Evolutionary conservation across 768 basidiomycete species (phyloP).

Genomic region (Omphalotus guepiniiformis): DNA sequence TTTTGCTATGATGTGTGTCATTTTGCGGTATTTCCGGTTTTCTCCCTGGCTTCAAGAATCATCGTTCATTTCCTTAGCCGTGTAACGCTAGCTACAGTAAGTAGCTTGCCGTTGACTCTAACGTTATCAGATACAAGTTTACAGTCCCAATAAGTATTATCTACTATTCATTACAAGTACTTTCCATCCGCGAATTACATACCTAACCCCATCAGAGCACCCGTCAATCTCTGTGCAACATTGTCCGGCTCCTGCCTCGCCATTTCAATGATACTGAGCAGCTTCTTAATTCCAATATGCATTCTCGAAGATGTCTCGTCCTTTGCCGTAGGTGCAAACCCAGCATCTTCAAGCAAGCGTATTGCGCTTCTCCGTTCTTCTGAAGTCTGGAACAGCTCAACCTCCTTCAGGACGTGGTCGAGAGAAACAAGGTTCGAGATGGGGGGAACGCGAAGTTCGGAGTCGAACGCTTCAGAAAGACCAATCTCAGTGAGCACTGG

Average conservation of each 20-base stretch:
- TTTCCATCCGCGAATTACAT: too few species aligned
- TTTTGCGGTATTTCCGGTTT: too few species aligned
- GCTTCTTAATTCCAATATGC: constrained; percentile 90
- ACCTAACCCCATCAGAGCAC: constrained; percentile 54
- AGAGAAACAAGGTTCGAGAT: constrained; percentile 68
- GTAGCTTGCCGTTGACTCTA: too few species aligned
- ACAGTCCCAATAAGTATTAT: too few species aligned
- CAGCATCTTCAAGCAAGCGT: constrained; percentile 66
- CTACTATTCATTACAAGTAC: too few species aligned
- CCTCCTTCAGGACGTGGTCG: constrained; percentile 73
- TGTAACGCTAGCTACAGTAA: too few species aligned
- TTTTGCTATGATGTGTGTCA: background rate
- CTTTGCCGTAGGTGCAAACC: constrained; percentile 53
- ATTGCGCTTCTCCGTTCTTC: constrained; percentile 57
- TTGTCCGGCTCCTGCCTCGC: constrained; percentile 91
- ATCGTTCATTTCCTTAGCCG: too few species aligned
- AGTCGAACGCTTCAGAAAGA: constrained; percentile 83
- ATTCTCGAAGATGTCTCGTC: constrained; percentile 44
- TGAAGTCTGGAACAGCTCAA: constrained; percentile 64
- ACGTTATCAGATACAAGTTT: too few species aligned
- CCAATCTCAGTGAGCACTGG: constrained; percentile 86
- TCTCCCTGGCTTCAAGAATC: background rate
- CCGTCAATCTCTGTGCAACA: constrained; percentile 65
- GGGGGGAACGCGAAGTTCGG: constrained; percentile 81
- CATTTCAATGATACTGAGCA: constrained; percentile 92